These are phyloP conservation scores for Annona cherimola DNA, from an alignment of 164 flowering plant genomes.

Conservation along the genomic window DNA sequence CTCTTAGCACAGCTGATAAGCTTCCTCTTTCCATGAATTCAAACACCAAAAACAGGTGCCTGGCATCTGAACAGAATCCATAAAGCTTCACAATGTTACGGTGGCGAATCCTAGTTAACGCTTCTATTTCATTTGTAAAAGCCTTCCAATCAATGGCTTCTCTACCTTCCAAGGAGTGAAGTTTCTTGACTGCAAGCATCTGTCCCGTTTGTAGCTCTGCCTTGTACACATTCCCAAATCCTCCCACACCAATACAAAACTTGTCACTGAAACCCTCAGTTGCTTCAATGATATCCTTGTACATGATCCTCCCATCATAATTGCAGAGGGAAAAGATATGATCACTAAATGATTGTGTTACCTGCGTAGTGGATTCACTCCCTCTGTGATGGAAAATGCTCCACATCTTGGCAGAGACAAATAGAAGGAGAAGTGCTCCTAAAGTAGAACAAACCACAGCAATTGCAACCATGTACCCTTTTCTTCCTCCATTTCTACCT, in stretches of 20 bases:
- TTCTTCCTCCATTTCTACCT: not conserved
- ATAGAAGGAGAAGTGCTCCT: not conserved
- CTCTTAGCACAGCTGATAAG: not conserved
- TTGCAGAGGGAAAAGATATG: not conserved
- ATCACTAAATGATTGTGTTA: not conserved
- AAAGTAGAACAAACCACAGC: not conserved
- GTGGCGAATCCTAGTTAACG: constrained; percentile 6
- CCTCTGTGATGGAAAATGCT: not conserved
- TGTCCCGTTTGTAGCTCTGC: constrained; percentile 11
- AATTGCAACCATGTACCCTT: constrained; percentile 2
- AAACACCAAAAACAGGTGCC: not conserved
- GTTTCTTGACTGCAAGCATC: constrained; percentile 11
- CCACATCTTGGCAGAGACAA: not conserved
- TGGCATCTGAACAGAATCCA: constrained; percentile 4
- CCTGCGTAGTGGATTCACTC: not conserved
- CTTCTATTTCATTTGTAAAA: constrained; percentile 9
- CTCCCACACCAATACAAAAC: constrained; percentile 10
- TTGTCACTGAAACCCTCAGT: constrained; percentile 12
- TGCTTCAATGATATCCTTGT: constrained; percentile 10
- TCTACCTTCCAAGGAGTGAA: not conserved
- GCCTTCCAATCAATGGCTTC: not conserved
- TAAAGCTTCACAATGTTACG: constrained; percentile 10
- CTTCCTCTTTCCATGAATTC: constrained; percentile 14
- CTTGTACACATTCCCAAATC: constrained; percentile 13
- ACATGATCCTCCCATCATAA: constrained; percentile 4